phyloP scores from a whole-genome alignment of 305 asterid genomes.

The Fraxinus latifolia region DNA sequence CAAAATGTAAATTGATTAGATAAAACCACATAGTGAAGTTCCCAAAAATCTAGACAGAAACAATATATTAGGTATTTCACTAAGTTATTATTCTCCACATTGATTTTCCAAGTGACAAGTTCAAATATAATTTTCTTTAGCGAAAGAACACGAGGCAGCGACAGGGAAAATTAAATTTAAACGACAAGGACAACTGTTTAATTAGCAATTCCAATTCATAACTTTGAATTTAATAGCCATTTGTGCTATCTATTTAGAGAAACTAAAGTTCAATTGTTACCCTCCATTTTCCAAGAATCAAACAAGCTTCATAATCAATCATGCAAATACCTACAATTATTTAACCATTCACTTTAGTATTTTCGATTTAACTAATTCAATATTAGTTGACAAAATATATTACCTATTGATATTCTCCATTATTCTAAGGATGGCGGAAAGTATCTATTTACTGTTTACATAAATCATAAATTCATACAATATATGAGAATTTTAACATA shows the following conservation, averaged over 20 bases:
- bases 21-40: slow-evolving; percentile 8
- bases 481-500: not conserved
- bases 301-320: not conserved
- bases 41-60: not conserved
- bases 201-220: not conserved
- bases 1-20: not conserved
- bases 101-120: not conserved
- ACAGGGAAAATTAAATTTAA: not conserved
- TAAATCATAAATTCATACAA: not conserved
- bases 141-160: not conserved
- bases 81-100: not conserved
- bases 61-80: not conserved
- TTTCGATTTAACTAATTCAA: not conserved
- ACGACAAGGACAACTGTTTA: not conserved
- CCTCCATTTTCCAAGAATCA: not conserved
- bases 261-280: not conserved
- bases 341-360: not conserved
- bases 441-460: not conserved
- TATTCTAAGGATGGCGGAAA: not conserved
- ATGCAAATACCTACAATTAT: not conserved
- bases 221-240: not conserved
- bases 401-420: not conserved
- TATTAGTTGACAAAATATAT: not conserved
- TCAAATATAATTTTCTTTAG: not conserved
- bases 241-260: not conserved